Percentiles rank a stretch among this genome's conserved stretches.
These are phyloP conservation scores for Globisporangium alternatum DNA, from an alignment of 352 stramenopile genomes.

Conservation along the genomic window DNA sequence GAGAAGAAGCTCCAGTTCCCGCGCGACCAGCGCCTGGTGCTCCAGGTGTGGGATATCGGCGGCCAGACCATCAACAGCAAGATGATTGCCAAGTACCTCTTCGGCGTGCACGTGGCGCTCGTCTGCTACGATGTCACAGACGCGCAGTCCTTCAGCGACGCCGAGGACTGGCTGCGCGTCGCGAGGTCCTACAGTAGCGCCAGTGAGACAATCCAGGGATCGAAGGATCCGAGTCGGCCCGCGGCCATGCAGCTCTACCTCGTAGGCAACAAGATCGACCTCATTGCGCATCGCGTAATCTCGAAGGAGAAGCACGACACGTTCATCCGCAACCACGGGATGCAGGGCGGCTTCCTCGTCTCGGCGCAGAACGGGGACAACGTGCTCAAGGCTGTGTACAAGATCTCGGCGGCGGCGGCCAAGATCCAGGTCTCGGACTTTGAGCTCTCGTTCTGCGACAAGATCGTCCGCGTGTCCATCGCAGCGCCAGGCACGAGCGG, in stretches of 20 bases:
- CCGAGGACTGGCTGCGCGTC: slow-evolving; percentile 74
- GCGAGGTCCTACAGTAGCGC: slow-evolving; percentile 20
- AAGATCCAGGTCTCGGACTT: slow-evolving; percentile 75
- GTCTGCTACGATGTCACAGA: slow-evolving; percentile 89
- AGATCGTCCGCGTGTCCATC: slow-evolving; percentile 57
- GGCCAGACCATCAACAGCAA: slow-evolving; percentile 87
- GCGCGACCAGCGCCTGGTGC: slow-evolving; percentile 66
- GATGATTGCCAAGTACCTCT: slow-evolving; percentile 87
- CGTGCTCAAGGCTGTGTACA: slow-evolving; percentile 78
- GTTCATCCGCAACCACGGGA: slow-evolving; percentile 60
- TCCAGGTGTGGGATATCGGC: slow-evolving; percentile 89
- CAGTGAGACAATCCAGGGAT: slow-evolving; percentile 7
- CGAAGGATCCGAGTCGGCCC: slow-evolving; percentile 9
- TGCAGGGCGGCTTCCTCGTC: slow-evolving; percentile 75
- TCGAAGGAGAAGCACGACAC: slow-evolving; percentile 64
- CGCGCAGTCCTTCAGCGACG: slow-evolving; percentile 75
- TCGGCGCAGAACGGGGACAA: slow-evolving; percentile 84
- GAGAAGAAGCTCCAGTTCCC: slow-evolving; percentile 81
- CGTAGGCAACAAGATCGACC: slow-evolving; percentile 87
- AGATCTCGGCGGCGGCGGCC: slow-evolving; percentile 59
- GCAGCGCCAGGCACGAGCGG: slow-evolving; percentile 16
- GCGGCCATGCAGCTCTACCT: slow-evolving; percentile 64
- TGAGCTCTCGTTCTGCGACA: slow-evolving; percentile 80
- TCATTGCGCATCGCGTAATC: slow-evolving; percentile 74
- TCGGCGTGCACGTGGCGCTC: slow-evolving; percentile 70